Evolutionary conservation across 352 stramenopile species (phyloP).

Genomic region (Globisporangium carolinianum): DNA sequence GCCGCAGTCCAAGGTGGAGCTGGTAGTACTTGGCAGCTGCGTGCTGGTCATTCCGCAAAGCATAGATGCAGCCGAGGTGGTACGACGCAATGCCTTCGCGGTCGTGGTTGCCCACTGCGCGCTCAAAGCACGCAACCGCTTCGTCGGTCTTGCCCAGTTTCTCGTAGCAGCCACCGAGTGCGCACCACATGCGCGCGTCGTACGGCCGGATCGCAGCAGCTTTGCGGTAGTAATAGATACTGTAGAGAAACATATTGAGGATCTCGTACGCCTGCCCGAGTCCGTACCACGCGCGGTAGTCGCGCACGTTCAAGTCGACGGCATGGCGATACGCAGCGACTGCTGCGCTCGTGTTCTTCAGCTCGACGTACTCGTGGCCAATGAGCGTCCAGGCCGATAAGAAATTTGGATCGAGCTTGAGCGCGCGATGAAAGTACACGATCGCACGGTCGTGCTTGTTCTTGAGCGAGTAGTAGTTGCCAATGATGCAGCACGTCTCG

Average conservation of each 20-base stretch:
- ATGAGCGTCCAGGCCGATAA: conserved; percentile 97
- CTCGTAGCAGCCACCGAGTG: conserved; percentile 86
- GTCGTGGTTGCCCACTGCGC: conserved; percentile 70
- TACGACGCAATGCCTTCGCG: conserved; percentile 69
- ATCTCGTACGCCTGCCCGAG: conserved; percentile 98
- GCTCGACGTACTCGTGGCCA: conserved; percentile 98
- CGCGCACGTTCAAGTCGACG: conserved; percentile 87
- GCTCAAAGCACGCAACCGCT: conserved; percentile 68
- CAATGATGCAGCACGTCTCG: conserved; percentile 98
- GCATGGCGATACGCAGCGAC: conserved; percentile 96
- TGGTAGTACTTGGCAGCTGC: conserved; percentile 72
- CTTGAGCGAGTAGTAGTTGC: conserved; percentile 88
- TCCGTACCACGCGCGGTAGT: conserved; percentile 98
- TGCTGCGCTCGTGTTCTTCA: conserved; percentile 96
- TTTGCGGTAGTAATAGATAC: conserved; percentile 98
- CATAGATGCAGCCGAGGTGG: conserved; percentile 55
- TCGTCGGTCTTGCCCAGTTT: conserved; percentile 66
- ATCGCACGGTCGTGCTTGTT: conserved; percentile 95
- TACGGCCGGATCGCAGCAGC: conserved; percentile 92
- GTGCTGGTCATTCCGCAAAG: conserved; percentile 35
- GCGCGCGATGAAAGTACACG: conserved; percentile 94
- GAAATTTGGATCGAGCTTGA: conserved; percentile 94
- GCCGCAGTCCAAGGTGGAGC: conserved; percentile 48
- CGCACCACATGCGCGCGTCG: conserved; percentile 97
- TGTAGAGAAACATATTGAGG: conserved; percentile 97